These are phyloP conservation scores for Plantago coronopus DNA, from an alignment of 305 asterid species.

Conservation along the genomic window DNA sequence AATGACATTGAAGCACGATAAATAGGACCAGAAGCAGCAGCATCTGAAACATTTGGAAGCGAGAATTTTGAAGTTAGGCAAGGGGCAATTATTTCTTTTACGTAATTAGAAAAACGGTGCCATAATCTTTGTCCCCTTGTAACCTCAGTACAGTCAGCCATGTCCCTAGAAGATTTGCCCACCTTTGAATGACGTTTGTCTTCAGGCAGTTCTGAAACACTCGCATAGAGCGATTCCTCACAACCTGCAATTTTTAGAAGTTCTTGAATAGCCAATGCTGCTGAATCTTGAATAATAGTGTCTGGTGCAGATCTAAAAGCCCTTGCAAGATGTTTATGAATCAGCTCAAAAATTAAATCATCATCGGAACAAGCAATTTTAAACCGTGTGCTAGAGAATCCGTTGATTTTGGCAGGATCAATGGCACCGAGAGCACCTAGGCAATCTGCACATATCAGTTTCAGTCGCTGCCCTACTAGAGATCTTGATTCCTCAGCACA, in stretches of 20 bases:
- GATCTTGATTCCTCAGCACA: conserved; percentile 97
- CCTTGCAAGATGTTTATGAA: conserved; percentile 91
- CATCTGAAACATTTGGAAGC: conserved; percentile 61
- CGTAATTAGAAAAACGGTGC: conserved; percentile 90
- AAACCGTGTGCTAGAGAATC: conserved; percentile 64
- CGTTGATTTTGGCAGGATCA: conserved; percentile 93
- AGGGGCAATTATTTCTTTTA: conserved; percentile 98
- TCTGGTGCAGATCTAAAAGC: conserved; percentile 97
- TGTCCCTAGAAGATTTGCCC: conserved; percentile 35
- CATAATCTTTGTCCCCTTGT: conserved; percentile 87
- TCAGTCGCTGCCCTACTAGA: conserved; percentile 83
- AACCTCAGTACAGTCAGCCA: conserved; percentile 33
- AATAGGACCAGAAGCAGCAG: conserved; percentile 73
- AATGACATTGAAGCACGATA: conserved; percentile 86
- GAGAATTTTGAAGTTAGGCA: conserved; percentile 89
- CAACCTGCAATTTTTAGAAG: conserved; percentile 88
- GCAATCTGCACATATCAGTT: conserved; percentile 89
- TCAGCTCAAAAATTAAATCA: conserved; percentile 90
- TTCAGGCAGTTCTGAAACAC: conserved; percentile 38
- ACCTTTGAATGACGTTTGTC: conserved; percentile 36
- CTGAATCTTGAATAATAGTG: conserved; percentile 81
- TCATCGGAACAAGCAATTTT: conserved; percentile 98
- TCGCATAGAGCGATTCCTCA: conserved; percentile 72
- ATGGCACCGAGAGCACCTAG: conserved; percentile 96
- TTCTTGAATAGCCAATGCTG: conserved; percentile 97